Evolutionary conservation across 1,284 basidiomycete species (phyloP), one percentile per base, ranked within the genome.

Genomic region (Tetrapyrgos nigripes): DNA sequence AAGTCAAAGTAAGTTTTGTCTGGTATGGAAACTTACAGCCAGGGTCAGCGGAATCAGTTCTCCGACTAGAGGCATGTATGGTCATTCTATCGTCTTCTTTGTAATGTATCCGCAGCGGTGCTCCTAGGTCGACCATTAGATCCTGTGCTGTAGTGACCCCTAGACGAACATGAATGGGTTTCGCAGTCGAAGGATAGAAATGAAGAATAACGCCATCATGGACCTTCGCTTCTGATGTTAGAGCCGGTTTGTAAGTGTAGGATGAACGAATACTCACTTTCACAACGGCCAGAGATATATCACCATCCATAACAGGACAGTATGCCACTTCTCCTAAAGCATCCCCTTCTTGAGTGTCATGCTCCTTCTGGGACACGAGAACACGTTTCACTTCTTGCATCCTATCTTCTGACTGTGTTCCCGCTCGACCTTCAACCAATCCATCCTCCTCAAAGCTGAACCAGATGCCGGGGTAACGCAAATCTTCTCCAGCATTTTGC

Each of bases 81-180:
- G 83, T 84, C 86, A 96, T 91, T 58, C 94, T 79, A 64, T 94
- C 89, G 66, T 96, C 94, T 62, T 95, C 92, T 70, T 94, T 94
- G 76, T 92, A 92, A 71, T 91, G 89, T 55, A 87, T 79, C 43
- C 89, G 81, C n/a, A 88, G 75, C 6, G 94, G 93, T 11, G 90
- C 80, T 2, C 94, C 94, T 6, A 96, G 76, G 64, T 93, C 92
- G 33, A 91, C 79, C 2, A 80, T 83, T 28, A 96, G 74, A 70
- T 95, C 93, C 71, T 96, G 92, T 1, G 90, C 86, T 3, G 88
- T 93, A 4, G 92, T 94, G 61, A 84, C 76, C n/a, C 91, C 87
- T n/a, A 96, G 71, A n/a, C 78, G 78, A 53, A 95, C 75, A 40
- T 83, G 80, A n/a, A 93, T 67, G 19, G 85, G 80, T 24, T 72